A percentile compares a stretch with the other conserved stretches of the same genome.
phyloP scores from a whole-genome alignment of 257 asterid genomes.

The Gentiana macrophylla region DNA sequence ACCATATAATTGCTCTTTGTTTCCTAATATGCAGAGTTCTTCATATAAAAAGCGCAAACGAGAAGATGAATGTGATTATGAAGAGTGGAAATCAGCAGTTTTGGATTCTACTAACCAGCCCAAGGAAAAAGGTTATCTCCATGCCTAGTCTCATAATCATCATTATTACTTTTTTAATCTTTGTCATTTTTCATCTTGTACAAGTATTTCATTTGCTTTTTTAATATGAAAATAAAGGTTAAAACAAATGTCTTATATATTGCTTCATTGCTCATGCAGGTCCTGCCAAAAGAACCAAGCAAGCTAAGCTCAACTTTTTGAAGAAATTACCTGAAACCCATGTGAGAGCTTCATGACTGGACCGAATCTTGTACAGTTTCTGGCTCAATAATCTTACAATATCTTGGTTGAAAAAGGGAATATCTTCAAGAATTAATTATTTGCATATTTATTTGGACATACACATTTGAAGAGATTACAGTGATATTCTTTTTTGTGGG shows the following conservation, averaged over 20 bases:
- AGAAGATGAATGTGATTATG: conserved; percentile 37
- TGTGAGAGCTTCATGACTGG: conserved; percentile 30
- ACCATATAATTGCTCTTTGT: neutral
- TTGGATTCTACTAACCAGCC: conserved; percentile 37
- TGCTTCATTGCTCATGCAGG: conserved; percentile 20
- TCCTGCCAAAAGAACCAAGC: conserved; percentile 49
- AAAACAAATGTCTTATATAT: conserved; percentile 5
- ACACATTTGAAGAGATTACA: neutral
- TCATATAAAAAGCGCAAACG: conserved; percentile 68
- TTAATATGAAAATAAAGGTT: too few relatives aligned
- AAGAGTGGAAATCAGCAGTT: conserved; percentile 74
- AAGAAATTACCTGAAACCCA: conserved; percentile 44
- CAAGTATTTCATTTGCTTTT: neutral
- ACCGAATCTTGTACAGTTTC: neutral
- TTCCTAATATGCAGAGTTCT: conserved; percentile 45
- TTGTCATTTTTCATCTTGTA: too few relatives aligned
- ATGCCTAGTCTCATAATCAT: neutral
- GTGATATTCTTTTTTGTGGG: too few relatives aligned
- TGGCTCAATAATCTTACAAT: neutral
- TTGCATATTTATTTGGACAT: neutral
- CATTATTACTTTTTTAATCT: neutral
- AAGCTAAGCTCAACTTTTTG: conserved; percentile 49
- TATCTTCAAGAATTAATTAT: neutral
- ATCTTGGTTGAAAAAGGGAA: neutral
- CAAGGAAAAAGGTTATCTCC: conserved; percentile 43